Percentiles rank a stretch among this genome's conserved stretches.
phyloP scores from a whole-genome alignment of 2,329 filamentous ascomycete species.

The Cryphonectria radicalis region DNA sequence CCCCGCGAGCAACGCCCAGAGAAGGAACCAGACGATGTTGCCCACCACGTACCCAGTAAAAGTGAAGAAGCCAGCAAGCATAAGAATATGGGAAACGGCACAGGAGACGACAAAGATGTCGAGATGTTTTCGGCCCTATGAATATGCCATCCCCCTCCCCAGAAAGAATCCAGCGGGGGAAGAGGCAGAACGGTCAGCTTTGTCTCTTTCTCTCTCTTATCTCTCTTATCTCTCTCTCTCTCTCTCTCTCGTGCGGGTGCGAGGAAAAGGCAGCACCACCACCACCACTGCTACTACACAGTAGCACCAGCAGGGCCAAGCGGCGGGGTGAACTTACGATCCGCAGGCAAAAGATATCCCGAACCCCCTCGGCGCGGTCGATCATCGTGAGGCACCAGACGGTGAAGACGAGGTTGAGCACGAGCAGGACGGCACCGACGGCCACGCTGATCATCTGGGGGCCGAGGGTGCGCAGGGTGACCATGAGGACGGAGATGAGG shows the following conservation, averaged over 20 bases:
- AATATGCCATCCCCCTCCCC: neutral
- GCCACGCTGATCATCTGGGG: conserved; percentile 9
- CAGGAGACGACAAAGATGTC: conserved; percentile 13
- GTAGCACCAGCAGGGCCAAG: neutral
- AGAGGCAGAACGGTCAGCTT: neutral
- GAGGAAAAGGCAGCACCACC: neutral
- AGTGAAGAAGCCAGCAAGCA: conserved; percentile 11
- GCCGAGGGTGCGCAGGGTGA: conserved; percentile 8
- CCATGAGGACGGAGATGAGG: conserved; percentile 13
- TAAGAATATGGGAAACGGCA: conserved; percentile 1
- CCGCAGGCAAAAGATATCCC: neutral
- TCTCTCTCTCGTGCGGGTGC: too few species aligned
- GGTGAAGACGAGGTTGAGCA: conserved; percentile 18
- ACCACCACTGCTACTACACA: too few species aligned
- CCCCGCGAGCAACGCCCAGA: conserved; percentile 15
- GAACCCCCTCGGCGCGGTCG: conserved; percentile 21
- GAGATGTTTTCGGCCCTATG: conserved; percentile 20
- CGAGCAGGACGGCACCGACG: conserved; percentile 7
- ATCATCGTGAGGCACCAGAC: conserved; percentile 25
- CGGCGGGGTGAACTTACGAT: conserved; percentile 2
- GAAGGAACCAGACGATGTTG: conserved; percentile 15
- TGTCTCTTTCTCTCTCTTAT: neutral
- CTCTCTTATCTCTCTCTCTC: too few species aligned
- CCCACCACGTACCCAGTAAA: conserved; percentile 3
- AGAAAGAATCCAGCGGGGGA: too few species aligned